These are phyloP conservation scores for Pseudogymnoascus sp. DNA, from an alignment of 2,329 filamentous ascomycete species.

Conservation along the genomic window DNA sequence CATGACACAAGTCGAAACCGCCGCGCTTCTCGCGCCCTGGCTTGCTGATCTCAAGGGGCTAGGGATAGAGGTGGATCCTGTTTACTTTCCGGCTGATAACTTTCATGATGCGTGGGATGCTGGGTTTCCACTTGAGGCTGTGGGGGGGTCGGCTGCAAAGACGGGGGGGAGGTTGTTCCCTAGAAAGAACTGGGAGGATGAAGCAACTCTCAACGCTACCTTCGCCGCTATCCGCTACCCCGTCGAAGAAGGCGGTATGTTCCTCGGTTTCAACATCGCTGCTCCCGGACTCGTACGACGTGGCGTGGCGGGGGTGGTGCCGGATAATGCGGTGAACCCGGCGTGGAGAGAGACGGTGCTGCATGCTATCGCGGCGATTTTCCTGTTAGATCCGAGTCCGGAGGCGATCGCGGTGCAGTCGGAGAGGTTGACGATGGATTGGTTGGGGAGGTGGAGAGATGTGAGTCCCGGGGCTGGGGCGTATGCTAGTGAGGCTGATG, in stretches of 20 bases:
- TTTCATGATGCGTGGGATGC: constrained; percentile 30
- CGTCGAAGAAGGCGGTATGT: constrained; percentile 28
- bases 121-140: constrained; percentile 33
- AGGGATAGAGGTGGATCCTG: constrained; percentile 21
- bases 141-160: constrained; percentile 25
- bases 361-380: constrained; percentile 33
- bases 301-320: not conserved
- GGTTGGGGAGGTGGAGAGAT: constrained; percentile 15
- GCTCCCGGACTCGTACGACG: constrained; percentile 12
- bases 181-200: constrained; percentile 30
- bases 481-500: constrained; percentile 44
- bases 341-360: constrained; percentile 19
- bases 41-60: constrained; percentile 29
- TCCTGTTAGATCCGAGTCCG: constrained; percentile 12
- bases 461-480: constrained; percentile 28
- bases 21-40: constrained; percentile 30
- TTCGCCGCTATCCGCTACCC: constrained; percentile 27
- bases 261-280: constrained; percentile 25
- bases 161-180: constrained; percentile 36
- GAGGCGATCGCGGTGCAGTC: constrained; percentile 37
- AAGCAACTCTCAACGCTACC: constrained; percentile 19
- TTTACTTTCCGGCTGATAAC: constrained; percentile 25
- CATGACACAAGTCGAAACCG: constrained; percentile 24
- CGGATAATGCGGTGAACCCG: constrained; percentile 33
- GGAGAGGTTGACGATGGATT: constrained; percentile 16